Conservation (phyloP, 441 rosid species). For the Adansonia grandidieri region DNA sequence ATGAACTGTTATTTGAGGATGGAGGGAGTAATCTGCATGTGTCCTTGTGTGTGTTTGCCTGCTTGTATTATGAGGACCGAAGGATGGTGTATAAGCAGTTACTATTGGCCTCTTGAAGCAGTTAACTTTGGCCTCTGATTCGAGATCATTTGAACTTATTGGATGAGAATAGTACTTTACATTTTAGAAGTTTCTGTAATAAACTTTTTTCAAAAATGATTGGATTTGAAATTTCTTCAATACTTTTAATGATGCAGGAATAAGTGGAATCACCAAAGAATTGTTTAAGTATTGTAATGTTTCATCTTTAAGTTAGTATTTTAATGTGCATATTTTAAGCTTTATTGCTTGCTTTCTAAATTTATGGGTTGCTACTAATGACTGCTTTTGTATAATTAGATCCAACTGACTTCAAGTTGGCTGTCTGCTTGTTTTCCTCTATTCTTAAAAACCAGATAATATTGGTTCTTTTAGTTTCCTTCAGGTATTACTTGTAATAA, state of each 20-base stretch:
- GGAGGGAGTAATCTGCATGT: neutral
- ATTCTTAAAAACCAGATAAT: slow-evolving; percentile 7
- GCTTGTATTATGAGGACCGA: slow-evolving; percentile 16
- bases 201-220: neutral
- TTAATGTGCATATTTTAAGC: neutral
- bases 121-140: slow-evolving; percentile 5
- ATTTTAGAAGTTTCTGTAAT: slow-evolving; percentile 1
- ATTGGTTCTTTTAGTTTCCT: neutral
- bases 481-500: slow-evolving; percentile 3
- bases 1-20: slow-evolving; percentile 9
- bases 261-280: slow-evolving; percentile 4
- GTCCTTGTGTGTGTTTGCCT: neutral
- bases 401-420: slow-evolving; percentile 1
- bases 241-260: neutral
- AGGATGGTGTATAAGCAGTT: neutral
- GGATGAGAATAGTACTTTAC: slow-evolving; percentile 13
- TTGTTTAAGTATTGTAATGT: neutral
- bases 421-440: slow-evolving; percentile 21
- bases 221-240: neutral
- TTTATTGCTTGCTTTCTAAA: slow-evolving; percentile 1
- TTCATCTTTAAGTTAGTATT: slow-evolving; percentile 7
- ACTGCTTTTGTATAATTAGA: slow-evolving; percentile 18
- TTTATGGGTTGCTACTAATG: neutral
- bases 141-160: neutral
- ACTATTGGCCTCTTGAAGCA: neutral